A percentile compares a stretch with the other conserved stretches of the same genome.
These are phyloP conservation scores for Mycoemilia scoparia DNA, from an alignment of 192 early-diverging fungal species.

Conservation along the genomic window DNA sequence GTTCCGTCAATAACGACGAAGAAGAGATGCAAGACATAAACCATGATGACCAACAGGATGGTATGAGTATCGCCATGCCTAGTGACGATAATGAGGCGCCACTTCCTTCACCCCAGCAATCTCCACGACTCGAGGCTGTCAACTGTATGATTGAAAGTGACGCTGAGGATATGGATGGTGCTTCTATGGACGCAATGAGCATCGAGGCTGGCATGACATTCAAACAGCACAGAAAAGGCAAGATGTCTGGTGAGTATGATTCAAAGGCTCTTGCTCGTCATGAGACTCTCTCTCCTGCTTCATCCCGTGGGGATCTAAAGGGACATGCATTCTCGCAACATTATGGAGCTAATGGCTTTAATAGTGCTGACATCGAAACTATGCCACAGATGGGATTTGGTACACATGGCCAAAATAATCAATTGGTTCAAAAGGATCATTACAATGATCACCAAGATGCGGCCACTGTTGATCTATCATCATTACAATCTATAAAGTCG, in stretches of 20 bases:
- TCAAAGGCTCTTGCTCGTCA: conserved; percentile 1
- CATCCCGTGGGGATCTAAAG: conserved; percentile 1
- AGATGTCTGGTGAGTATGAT: not conserved
- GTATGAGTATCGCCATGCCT: too few species aligned
- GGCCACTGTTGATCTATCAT: conserved; percentile 6
- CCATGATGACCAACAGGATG: too few species aligned
- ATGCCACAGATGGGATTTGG: conserved; percentile 3
- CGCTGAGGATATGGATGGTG: not conserved
- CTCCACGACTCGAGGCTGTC: not conserved
- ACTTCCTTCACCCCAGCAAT: not conserved
- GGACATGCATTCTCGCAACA: conserved; percentile 8
- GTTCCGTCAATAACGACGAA: too few species aligned
- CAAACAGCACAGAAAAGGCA: not conserved
- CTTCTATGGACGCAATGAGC: not conserved
- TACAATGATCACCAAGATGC: conserved; percentile 13
- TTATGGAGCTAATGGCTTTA: conserved; percentile 3
- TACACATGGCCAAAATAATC: conserved; percentile 8
- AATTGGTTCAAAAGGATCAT: conserved; percentile 4
- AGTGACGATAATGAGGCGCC: too few species aligned
- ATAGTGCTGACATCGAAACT: conserved; percentile 3
- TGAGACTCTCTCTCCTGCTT: conserved; percentile 6
- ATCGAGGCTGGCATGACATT: not conserved
- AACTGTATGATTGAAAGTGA: not conserved
- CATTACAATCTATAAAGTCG: conserved; percentile 20
- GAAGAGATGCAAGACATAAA: too few species aligned